phyloP scores from a whole-genome alignment of 169 alveolate genomes.

The Perkinsus chesapeaki region DNA sequence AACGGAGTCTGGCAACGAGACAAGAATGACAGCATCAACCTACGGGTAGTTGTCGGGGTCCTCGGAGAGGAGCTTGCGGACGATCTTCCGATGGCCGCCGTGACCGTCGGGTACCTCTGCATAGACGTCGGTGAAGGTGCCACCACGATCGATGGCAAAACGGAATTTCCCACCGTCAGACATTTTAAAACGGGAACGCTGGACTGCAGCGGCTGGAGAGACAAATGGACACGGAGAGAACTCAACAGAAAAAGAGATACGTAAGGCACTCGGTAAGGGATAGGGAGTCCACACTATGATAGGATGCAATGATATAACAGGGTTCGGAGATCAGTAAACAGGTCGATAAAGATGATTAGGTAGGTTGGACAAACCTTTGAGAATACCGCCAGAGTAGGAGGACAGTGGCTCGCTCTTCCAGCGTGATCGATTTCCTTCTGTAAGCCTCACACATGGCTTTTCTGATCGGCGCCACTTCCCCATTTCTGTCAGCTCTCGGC shows the following conservation, averaged over 20 bases:
- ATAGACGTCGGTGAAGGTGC: conserved; percentile 68
- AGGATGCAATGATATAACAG: no score
- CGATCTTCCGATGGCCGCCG: not conserved
- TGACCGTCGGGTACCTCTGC: conserved; percentile 21
- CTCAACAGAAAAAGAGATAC: no score
- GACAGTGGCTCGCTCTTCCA: not conserved
- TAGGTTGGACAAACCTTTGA: not conserved
- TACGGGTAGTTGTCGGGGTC: conserved; percentile 43
- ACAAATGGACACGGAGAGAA: no score
- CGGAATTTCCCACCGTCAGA: conserved; percentile 16
- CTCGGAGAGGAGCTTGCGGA: conserved; percentile 45
- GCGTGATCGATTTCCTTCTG: not conserved
- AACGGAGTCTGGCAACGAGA: not conserved
- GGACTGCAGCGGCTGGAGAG: no score
- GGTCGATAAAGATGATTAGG: no score
- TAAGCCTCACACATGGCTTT: not conserved
- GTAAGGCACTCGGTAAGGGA: no score
- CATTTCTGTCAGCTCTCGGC: not conserved
- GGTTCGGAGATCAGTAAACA: no score
- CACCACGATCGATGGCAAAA: conserved; percentile 69
- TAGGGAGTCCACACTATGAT: no score
- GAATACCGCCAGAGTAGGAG: not conserved
- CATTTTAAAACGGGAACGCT: no score
- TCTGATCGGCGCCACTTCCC: not conserved
- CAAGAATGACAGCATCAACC: not conserved